Evolutionary conservation across 2,329 filamentous ascomycete species (phyloP).

Genomic region (Fusarium clavum): DNA sequence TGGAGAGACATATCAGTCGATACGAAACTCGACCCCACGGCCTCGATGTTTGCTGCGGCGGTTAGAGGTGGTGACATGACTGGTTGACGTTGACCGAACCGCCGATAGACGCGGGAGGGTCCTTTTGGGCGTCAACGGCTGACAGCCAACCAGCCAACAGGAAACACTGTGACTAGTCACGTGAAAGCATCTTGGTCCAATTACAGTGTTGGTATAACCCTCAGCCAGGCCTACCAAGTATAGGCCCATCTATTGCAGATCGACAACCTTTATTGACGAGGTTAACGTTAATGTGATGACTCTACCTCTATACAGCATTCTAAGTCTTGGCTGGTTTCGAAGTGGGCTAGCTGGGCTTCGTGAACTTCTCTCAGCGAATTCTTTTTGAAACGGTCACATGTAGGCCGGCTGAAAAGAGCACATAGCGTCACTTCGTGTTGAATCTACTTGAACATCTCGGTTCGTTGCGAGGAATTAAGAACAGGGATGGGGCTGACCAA

Average conservation of each 20-base stretch:
- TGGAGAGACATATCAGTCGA: conserved; percentile 16
- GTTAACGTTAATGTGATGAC: conserved; percentile 16
- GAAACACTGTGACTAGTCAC: conserved; percentile 18
- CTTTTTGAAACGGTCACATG: conserved; percentile 14
- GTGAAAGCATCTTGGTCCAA: conserved; percentile 26
- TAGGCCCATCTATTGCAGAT: conserved; percentile 25
- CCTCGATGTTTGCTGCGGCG: conserved; percentile 37
- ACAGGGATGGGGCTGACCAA: conserved; percentile 4
- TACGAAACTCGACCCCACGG: conserved; percentile 32
- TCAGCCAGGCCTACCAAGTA: conserved; percentile 11
- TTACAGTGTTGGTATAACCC: conserved; percentile 24
- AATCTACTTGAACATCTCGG: conserved; percentile 17
- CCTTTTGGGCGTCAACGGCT: conserved; percentile 26
- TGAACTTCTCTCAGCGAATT: conserved; percentile 8
- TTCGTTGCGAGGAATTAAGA: conserved; percentile 27
- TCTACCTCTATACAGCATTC: background rate
- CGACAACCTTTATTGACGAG: conserved; percentile 21
- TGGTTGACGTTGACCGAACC: conserved; percentile 38
- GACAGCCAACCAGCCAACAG: conserved; percentile 33
- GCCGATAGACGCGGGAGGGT: conserved; percentile 35
- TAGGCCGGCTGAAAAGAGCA: conserved; percentile 27
- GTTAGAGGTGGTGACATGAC: conserved; percentile 41
- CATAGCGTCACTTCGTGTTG: conserved; percentile 15
- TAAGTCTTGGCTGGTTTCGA: conserved; percentile 30
- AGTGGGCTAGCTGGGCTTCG: conserved; percentile 11